Evolutionary conservation across 495 filamentous ascomycete genomes (phyloP), one percentile per base, ranked within the genome.

Genomic region (Penicillium maclennaniae): DNA sequence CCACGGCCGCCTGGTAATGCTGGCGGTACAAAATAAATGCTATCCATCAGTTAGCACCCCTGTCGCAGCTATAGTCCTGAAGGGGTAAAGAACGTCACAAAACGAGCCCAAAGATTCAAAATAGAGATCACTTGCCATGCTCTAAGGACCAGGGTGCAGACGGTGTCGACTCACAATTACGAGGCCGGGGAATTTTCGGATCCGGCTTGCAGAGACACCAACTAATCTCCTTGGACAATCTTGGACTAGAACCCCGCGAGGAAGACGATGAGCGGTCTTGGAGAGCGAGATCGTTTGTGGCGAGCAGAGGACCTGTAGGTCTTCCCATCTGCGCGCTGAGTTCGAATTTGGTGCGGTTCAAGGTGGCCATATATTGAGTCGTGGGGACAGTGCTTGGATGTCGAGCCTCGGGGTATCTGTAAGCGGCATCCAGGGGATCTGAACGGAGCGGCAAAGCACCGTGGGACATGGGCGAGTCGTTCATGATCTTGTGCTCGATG

Each of bases 21-120:
- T 97, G 93, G 26, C 93, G 88, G 73, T 96, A 98, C 59, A 98
- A 80, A 59, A 98, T 98, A 71, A 98, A 98, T 34, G 95, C 93
- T 98, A 67, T 58, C 63, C 69, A 54, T 16, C 15, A 19, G 36
- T 66, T 55, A 71, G 62, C 43, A 41, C 48, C 20, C 25, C 44
- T 42, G 14, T 28, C 37, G 23, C 19, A 19, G 6, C 26, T 44
- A 3, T 15, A 26, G 14, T 12, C 21, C 8, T 5, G 5, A 5
- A 5, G 23, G 23, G 23, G 23, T 5, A 28, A 45, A 48, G 31
- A 43, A 42, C 16, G 52, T 42, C 26, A 38, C 55, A 57, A 47
- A 46, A 56, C 47, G 53, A 55, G 46, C 46, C 54, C 38, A 4
- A 7, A 19, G 25, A 19, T 25, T 16, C 28, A 60, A 61, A 53